Conservation (phyloP, 2,329 filamentous ascomycete species). For the Talaromyces marneffei region DNA sequence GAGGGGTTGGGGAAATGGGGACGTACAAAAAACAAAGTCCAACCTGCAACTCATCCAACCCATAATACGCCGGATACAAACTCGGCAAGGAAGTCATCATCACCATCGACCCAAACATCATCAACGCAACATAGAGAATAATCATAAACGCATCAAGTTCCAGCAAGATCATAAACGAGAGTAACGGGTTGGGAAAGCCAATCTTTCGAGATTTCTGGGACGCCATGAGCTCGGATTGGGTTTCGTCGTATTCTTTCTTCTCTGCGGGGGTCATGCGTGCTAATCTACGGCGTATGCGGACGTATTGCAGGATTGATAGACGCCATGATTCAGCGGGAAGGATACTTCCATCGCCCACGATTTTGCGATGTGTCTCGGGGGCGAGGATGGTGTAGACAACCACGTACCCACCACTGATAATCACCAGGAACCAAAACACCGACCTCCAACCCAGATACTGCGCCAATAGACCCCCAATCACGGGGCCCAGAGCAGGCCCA, state of each 20-base stretch:
- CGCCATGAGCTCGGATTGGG: background rate
- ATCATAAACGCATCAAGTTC: constrained; percentile 29
- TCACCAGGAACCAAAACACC: constrained; percentile 64
- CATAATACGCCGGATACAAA: constrained; percentile 41
- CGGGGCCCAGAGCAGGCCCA: constrained; percentile 49
- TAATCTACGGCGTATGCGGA: background rate
- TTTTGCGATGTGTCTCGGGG: constrained; percentile 45
- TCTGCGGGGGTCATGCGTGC: constrained; percentile 4
- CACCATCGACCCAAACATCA: constrained; percentile 44
- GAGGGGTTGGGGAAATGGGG: background rate
- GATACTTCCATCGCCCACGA: constrained; percentile 32
- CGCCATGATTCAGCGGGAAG: constrained; percentile 18
- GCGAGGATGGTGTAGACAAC: constrained; percentile 51
- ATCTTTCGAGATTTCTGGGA: constrained; percentile 15
- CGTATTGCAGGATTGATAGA: constrained; percentile 22
- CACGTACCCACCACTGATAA: constrained; percentile 46
- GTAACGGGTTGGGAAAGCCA: constrained; percentile 30
- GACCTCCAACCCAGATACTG: constrained; percentile 62
- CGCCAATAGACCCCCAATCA: constrained; percentile 59
- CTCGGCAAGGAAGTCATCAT: constrained; percentile 40
- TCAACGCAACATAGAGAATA: constrained; percentile 27
- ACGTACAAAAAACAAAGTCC: constrained; percentile 27
- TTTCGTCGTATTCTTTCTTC: constrained; percentile 3
- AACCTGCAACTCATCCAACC: constrained; percentile 42
- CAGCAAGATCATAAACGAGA: constrained; percentile 27